Conservation (phyloP, 1,284 basidiomycete species). For the Sporisorium exsertum region DNA sequence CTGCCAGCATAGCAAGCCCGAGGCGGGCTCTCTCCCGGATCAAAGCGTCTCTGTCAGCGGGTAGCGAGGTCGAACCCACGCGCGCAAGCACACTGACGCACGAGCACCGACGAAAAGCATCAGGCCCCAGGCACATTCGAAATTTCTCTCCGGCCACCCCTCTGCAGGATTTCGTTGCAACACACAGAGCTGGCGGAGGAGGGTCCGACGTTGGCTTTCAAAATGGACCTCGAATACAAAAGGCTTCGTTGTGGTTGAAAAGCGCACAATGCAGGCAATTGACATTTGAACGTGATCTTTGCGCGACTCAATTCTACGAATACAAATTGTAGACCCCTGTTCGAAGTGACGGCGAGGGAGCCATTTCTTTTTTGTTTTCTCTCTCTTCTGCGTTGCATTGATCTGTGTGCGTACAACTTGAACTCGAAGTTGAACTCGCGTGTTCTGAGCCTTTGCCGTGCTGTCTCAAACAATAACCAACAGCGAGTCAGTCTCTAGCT, state of each 20-base stretch:
- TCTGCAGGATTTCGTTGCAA: too few relatives aligned
- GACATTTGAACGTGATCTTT: background rate
- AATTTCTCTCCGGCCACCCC: too few relatives aligned
- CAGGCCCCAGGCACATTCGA: too few relatives aligned
- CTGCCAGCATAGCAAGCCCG: conserved; percentile 2
- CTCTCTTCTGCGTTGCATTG: background rate
- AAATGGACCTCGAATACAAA: background rate
- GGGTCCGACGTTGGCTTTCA: background rate
- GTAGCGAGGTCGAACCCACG: too few relatives aligned
- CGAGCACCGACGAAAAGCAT: too few relatives aligned
- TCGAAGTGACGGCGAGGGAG: background rate
- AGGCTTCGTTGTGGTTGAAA: background rate
- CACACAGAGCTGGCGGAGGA: background rate
- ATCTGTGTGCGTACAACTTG: background rate
- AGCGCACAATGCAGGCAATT: background rate
- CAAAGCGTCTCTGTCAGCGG: too few relatives aligned
- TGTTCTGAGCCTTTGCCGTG: conserved; percentile 7
- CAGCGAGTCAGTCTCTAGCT: too few relatives aligned
- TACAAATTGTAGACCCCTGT: background rate
- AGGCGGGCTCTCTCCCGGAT: too few relatives aligned
- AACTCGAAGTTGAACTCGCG: conserved; percentile 2
- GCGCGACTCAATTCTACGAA: background rate
- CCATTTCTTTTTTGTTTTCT: background rate
- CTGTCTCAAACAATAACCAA: too few relatives aligned
- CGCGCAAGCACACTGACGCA: too few relatives aligned